These are phyloP conservation scores for Suhomyces pyralidae DNA, from an alignment of 805 yeast genomes.

Conservation along the genomic window DNA sequence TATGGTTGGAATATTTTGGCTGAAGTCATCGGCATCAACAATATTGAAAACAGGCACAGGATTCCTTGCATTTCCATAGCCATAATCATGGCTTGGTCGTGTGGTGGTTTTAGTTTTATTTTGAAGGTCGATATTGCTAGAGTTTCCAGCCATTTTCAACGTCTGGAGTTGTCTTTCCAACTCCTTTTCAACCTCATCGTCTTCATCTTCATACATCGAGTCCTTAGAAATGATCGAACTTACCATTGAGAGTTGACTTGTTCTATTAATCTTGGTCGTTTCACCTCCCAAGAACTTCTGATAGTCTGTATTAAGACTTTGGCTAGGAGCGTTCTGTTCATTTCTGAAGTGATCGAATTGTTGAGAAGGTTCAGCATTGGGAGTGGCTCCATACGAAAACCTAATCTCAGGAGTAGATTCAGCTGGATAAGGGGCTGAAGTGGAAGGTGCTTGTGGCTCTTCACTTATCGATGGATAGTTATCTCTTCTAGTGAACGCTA, in stretches of 20 bases:
- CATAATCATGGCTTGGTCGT: not conserved
- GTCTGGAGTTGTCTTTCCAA: conserved; percentile 36
- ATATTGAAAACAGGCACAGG: conserved; percentile 7
- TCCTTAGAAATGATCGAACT: conserved; percentile 42
- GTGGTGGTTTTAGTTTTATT: not conserved
- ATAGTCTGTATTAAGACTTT: conserved; percentile 23
- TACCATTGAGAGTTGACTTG: conserved; percentile 39
- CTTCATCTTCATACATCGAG: conserved; percentile 25
- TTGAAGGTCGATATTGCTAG: not conserved
- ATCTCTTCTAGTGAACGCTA: conserved; percentile 29
- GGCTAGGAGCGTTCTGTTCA: conserved; percentile 7
- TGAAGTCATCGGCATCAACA: conserved; percentile 3
- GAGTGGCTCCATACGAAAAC: conserved; percentile 8
- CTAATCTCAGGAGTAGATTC: not conserved
- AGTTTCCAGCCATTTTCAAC: conserved; percentile 23
- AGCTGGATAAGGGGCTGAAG: not conserved
- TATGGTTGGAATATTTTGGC: not conserved
- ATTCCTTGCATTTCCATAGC: not conserved
- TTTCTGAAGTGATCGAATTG: conserved; percentile 17
- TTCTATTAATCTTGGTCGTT: conserved; percentile 12
- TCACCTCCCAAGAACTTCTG: conserved; percentile 21
- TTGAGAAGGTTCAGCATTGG: conserved; percentile 6
- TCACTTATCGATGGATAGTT: not conserved
- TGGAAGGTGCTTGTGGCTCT: not conserved
- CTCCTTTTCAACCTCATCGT: conserved; percentile 34